A percentile compares a stretch with the other conserved stretches of the same genome.
These are phyloP conservation scores for Phialophora verrucosa DNA, from an alignment of 2,329 filamentous ascomycete genomes.

Conservation along the genomic window DNA sequence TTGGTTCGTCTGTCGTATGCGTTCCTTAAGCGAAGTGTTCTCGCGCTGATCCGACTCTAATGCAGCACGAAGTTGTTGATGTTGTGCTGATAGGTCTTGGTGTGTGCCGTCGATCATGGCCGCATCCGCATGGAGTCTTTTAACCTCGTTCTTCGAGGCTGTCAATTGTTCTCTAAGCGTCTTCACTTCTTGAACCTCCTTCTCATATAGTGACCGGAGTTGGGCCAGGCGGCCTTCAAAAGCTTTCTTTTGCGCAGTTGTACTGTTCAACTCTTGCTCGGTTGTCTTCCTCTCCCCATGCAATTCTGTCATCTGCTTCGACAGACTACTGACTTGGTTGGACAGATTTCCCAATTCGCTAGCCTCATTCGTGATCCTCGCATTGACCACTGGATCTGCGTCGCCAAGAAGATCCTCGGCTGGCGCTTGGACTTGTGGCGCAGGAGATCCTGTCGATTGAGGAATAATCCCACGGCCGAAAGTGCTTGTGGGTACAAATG, in stretches of 20 bases:
- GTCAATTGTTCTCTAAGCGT: constrained; percentile 82
- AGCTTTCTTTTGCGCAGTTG: constrained; percentile 85
- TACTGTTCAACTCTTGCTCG: constrained; percentile 81
- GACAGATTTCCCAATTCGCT: constrained; percentile 93
- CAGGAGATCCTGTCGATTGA: constrained; percentile 73
- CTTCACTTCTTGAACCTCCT: constrained; percentile 86
- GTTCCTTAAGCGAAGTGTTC: constrained; percentile 83
- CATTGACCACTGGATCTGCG: constrained; percentile 84
- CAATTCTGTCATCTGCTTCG: constrained; percentile 92
- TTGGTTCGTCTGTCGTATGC: constrained; percentile 79
- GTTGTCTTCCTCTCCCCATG: constrained; percentile 78
- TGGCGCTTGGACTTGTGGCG: constrained; percentile 48
- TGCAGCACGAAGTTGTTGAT: constrained; percentile 73
- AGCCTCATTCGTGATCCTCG: constrained; percentile 85
- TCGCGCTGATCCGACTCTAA: constrained; percentile 88
- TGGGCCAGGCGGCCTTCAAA: constrained; percentile 89
- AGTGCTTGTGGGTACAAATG: constrained; percentile 88
- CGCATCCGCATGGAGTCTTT: constrained; percentile 82
- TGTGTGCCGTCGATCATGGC: constrained; percentile 80
- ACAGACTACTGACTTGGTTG: constrained; percentile 88
- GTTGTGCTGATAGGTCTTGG: constrained; percentile 81
- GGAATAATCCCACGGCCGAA: constrained; percentile 84
- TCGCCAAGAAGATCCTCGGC: constrained; percentile 88
- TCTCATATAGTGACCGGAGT: constrained; percentile 86
- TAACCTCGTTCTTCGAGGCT: constrained; percentile 76